phyloP scores from a whole-genome alignment of 2,329 filamentous ascomycete species.

The Colletotrichum spinosum region DNA sequence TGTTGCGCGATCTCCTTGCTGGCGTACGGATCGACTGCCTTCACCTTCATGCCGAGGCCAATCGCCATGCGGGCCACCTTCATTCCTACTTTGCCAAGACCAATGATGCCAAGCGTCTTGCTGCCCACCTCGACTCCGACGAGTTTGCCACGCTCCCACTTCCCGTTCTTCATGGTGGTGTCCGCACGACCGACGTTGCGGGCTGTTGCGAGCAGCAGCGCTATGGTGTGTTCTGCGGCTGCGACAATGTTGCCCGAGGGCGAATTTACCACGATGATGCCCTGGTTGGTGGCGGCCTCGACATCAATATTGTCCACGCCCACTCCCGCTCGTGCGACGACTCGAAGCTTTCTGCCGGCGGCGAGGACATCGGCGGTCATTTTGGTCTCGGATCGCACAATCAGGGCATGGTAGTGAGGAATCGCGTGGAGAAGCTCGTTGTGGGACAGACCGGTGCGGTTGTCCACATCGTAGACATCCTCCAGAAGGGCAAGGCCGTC shows the following conservation, averaged over 20 bases:
- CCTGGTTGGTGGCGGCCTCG: conserved; percentile 75
- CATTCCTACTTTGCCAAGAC: conserved; percentile 85
- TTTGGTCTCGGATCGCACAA: conserved; percentile 85
- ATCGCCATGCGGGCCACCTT: conserved; percentile 84
- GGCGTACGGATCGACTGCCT: conserved; percentile 83
- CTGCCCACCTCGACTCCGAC: conserved; percentile 83
- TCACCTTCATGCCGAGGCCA: conserved; percentile 80
- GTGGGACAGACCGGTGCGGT: conserved; percentile 70
- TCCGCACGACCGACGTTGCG: conserved; percentile 79
- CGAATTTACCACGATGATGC: conserved; percentile 84
- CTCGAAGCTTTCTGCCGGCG: conserved; percentile 76
- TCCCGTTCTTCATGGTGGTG: conserved; percentile 75
- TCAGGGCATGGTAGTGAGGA: conserved; percentile 78
- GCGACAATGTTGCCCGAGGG: conserved; percentile 85
- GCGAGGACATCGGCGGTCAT: conserved; percentile 76
- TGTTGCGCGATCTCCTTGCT: conserved; percentile 77
- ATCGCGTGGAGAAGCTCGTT: conserved; percentile 76
- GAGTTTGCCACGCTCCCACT: conserved; percentile 80
- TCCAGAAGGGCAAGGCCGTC: conserved; percentile 79
- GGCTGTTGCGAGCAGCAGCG: conserved; percentile 78
- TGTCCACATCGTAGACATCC: conserved; percentile 76
- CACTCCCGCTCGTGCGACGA: conserved; percentile 84
- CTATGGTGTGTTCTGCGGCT: conserved; percentile 82
- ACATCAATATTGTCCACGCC: conserved; percentile 88
- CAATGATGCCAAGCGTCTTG: conserved; percentile 81